A percentile compares a stretch with the other conserved stretches of the same genome.
Conservation (phyloP, 23 red algal species). For the Porphyridium purpureum region DNA sequence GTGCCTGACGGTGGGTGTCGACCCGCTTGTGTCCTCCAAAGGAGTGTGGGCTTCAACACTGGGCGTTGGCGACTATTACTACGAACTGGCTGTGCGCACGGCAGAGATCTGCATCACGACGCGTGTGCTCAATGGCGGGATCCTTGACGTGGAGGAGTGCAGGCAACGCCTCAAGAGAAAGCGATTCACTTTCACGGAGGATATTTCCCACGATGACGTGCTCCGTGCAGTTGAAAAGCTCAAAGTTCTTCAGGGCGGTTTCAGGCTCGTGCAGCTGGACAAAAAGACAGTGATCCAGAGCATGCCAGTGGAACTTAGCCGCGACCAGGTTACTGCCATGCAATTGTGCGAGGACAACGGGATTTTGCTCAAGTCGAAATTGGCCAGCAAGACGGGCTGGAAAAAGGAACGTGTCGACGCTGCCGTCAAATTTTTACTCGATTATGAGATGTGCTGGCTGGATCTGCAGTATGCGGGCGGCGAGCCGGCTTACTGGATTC, state of each 20-base stretch:
- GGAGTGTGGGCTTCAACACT: slow-evolving; percentile 52
- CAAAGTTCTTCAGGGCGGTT: slow-evolving; percentile 31
- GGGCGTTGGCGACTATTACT: slow-evolving; percentile 73
- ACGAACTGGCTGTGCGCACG: slow-evolving; percentile 49
- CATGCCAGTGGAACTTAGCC: slow-evolving; percentile 48
- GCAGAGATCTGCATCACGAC: slow-evolving; percentile 67
- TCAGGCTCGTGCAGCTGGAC: slow-evolving; percentile 29
- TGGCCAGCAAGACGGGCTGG: slow-evolving; percentile 22
- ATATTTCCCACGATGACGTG: slow-evolving; percentile 76
- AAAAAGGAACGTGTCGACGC: slow-evolving; percentile 13
- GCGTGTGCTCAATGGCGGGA: slow-evolving; percentile 39
- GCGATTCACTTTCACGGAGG: slow-evolving; percentile 42
- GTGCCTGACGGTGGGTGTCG: slow-evolving; percentile 61
- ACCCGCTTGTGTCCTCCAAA: slow-evolving; percentile 58
- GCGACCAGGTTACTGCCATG: slow-evolving; percentile 37
- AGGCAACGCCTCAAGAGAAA: slow-evolving; percentile 13
- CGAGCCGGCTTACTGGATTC: slow-evolving; percentile 62
- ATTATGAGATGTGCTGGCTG: slow-evolving; percentile 61
- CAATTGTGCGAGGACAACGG: slow-evolving; percentile 11
- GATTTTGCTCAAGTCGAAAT: slow-evolving; percentile 4
- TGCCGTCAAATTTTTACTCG: slow-evolving; percentile 24
- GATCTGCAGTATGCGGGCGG: slow-evolving; percentile 15
- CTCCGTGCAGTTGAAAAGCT: slow-evolving; percentile 43
- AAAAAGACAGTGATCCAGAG: slow-evolving; percentile 26
- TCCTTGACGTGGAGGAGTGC: slow-evolving; percentile 38